Percentiles rank a stretch among this genome's conserved stretches.
These are phyloP conservation scores for Stentor coeruleus DNA, from an alignment of 73 alveolate genomes.

Conservation along the genomic window DNA sequence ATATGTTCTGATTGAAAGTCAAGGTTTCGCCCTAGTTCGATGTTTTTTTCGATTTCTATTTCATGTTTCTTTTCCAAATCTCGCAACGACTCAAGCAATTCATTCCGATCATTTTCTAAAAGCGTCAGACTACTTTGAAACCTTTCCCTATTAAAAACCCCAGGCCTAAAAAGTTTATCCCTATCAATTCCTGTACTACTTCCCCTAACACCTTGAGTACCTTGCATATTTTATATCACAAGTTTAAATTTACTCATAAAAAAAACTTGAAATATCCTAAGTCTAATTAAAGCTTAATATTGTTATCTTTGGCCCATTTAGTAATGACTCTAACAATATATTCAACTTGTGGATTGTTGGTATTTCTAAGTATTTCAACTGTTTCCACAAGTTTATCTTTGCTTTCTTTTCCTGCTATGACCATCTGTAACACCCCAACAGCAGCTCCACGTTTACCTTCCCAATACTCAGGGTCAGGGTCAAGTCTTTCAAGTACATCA, in stretches of 20 bases:
- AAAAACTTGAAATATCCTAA: no score
- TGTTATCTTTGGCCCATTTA: constrained; percentile 92
- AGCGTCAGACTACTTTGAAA: neutral
- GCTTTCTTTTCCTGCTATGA: constrained; percentile 77
- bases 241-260: no score
- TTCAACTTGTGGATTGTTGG: constrained; percentile 84
- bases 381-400: constrained; percentile 71
- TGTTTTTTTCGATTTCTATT: neutral
- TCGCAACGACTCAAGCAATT: neutral
- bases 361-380: constrained; percentile 75
- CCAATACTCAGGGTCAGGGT: constrained; percentile 96
- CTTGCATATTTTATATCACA: no score
- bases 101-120: neutral
- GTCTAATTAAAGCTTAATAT: constrained; percentile 42
- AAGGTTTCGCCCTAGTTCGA: neutral
- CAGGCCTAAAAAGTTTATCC: no score
- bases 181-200: no score
- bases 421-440: constrained; percentile 88
- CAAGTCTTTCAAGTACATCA: constrained; percentile 95
- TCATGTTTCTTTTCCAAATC: neutral
- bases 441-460: constrained; percentile 91
- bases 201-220: no score
- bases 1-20: neutral
- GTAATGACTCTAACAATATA: constrained; percentile 81
- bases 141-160: no score